These are phyloP conservation scores for Cercospora zeina DNA, from an alignment of 2,329 filamentous ascomycete species.

Conservation along the genomic window DNA sequence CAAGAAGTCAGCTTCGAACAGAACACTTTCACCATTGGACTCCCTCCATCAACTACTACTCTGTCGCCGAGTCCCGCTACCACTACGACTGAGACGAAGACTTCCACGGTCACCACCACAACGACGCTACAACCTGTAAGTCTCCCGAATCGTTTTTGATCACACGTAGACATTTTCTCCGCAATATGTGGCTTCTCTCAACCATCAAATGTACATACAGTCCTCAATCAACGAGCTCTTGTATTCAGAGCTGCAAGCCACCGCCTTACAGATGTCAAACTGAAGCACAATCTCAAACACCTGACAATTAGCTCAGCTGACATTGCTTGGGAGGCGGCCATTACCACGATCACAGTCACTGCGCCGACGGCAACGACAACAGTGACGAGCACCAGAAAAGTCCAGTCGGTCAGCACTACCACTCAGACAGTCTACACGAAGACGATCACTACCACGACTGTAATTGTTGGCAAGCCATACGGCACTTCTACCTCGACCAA, in stretches of 20 bases:
- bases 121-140: not conserved
- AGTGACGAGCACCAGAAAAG: not conserved
- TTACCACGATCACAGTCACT: not conserved
- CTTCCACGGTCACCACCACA: not conserved
- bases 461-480: not conserved
- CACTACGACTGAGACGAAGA: not conserved
- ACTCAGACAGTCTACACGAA: conserved; percentile 3
- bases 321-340: not conserved
- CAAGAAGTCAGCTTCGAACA: not conserved
- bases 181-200: no score
- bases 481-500: not conserved
- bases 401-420: not conserved
- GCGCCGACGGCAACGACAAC: not conserved
- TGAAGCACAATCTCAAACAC: not conserved
- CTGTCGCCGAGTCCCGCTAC: not conserved
- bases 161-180: not conserved
- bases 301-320: not conserved
- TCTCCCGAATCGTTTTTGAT: not conserved
- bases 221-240: no score
- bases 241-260: no score
- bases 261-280: no score
- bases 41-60: not conserved
- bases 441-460: conserved; percentile 1
- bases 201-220: no score
- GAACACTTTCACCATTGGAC: not conserved